phyloP scores from a whole-genome alignment of 176 grass and related monocot genomes.

The Cocos nucifera region DNA sequence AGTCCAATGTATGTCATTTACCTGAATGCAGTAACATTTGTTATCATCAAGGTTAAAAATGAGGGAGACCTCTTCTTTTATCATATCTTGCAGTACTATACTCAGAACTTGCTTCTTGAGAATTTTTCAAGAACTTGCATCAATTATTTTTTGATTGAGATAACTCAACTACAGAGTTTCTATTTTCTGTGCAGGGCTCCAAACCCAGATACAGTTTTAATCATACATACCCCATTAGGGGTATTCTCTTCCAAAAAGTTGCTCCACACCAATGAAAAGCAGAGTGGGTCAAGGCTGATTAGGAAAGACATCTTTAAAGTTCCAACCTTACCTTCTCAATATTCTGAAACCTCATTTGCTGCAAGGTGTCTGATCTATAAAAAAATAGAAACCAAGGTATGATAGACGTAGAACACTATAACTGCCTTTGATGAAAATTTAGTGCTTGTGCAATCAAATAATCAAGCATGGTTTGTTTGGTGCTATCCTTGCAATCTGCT shows the following conservation, averaged over 20 bases:
- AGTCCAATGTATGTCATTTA: too few species aligned
- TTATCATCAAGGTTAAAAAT: too few species aligned
- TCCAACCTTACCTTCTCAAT: conserved; percentile 26
- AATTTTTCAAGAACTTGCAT: too few species aligned
- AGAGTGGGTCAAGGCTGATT: conserved; percentile 69
- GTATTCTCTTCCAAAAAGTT: conserved; percentile 93
- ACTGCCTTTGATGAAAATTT: neutral
- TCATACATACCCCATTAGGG: conserved; percentile 86
- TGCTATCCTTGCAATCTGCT: too few species aligned
- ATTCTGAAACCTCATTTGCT: conserved; percentile 31
- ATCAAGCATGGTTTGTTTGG: too few species aligned
- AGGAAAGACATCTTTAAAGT: conserved; percentile 62
- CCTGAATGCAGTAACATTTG: too few species aligned
- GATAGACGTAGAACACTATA: neutral
- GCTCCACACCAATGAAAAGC: conserved; percentile 47
- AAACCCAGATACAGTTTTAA: conserved; percentile 90
- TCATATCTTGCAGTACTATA: too few species aligned
- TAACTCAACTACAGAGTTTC: neutral
- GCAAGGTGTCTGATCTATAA: conserved; percentile 70
- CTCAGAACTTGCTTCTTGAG: too few species aligned
- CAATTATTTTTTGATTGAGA: too few species aligned
- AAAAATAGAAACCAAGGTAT: conserved; percentile 73
- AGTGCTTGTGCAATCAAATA: neutral
- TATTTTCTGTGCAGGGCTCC: conserved; percentile 51
- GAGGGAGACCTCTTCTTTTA: too few species aligned